Base-by-base conservation (phyloP, 495 filamentous ascomycete genomes). In the Aspergillus sparsus region DNA sequence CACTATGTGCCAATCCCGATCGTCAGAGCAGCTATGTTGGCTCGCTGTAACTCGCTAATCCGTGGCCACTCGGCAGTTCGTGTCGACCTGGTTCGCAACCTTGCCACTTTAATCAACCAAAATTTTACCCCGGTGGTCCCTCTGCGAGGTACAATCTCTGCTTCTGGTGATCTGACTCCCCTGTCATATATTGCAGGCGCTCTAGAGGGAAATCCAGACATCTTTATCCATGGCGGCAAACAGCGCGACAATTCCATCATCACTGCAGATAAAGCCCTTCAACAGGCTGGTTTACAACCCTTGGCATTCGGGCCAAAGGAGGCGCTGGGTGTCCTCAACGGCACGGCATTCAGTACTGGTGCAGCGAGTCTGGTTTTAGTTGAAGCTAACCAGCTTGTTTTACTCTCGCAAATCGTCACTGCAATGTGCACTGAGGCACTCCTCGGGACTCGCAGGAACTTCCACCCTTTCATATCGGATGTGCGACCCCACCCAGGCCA, bases 291-390 rank as follows among this genome's bases (percentile, higher is more conserved):
- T 47, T 39, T 67, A 49, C n/a, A 44, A 4, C 63, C 69, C 5
- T 55, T 61, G 15, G 51, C 62, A 8, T 60, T 75, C 41, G 52
- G 60, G 4, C 71, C 72, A 15, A 75, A 75, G 59, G 87, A 90
- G 69, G 85, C 74, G 0, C 80, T 90, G 5, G 86, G 79, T 2
- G 63, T 90, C 15, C 73, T 88, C 27, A 90, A 90, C 60, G 87
- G 87, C 11, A 90, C 87, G 0, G 82, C 87, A 5, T 76, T 80
- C 18, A 83, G 81, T 42, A 78, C 76, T 18, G 78, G 83, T 8
- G 75, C 80, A 6, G 86, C 75, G 3, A 72, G 75, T 13, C 67
- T 89, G 5, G 83, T 77, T 4, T 65, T 88, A 1, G 78, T 85
- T 59, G 80, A 88, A 37, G 73, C 84, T 2, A 78, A 86, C 39